Percentiles rank a stretch among this genome's conserved stretches.
These are phyloP conservation scores for Microdochium bolleyi DNA, from an alignment of 2,329 filamentous ascomycete species.

Conservation along the genomic window DNA sequence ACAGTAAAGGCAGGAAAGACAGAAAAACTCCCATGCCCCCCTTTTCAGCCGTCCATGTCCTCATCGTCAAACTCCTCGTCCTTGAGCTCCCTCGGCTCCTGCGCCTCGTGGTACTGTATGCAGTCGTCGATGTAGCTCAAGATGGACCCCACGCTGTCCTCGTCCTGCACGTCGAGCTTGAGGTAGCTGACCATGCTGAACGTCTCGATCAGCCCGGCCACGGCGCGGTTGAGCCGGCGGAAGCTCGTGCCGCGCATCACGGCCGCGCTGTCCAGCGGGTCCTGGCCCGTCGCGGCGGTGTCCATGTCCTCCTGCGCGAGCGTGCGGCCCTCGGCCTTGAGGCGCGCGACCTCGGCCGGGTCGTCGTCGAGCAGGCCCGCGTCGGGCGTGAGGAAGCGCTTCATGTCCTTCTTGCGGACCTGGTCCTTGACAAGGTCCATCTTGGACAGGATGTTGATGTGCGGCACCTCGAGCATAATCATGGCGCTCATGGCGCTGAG, in stretches of 20 bases:
- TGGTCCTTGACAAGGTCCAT: constrained; percentile 95
- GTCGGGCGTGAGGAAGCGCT: constrained; percentile 85
- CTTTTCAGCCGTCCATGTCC: constrained; percentile 6
- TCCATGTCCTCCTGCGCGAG: constrained; percentile 4
- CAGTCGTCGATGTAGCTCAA: constrained; percentile 49
- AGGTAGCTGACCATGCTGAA: constrained; percentile 98
- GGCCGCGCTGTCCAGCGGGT: constrained; percentile 53
- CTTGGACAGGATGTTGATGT: constrained; percentile 93
- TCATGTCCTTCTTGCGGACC: constrained; percentile 78
- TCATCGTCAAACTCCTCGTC: constrained; percentile 19
- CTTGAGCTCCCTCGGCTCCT: constrained; percentile 23
- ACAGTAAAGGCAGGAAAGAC: too few species aligned
- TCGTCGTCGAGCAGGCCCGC: constrained; percentile 75
- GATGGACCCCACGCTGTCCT: constrained; percentile 75
- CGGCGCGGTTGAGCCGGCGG: constrained; percentile 74
- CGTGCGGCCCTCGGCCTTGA: constrained; percentile 20
- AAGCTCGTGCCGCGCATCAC: constrained; percentile 79
- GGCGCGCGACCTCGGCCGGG: constrained; percentile 43
- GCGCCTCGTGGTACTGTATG: constrained; percentile 25
- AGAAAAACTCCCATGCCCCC: too few species aligned
- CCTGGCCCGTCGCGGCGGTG: constrained; percentile 39
- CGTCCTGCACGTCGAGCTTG: constrained; percentile 80
- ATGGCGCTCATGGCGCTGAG: constrained; percentile 97
- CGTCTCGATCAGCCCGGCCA: constrained; percentile 87
- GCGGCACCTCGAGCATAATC: constrained; percentile 96